Evolutionary conservation across 768 basidiomycete genomes (phyloP).

Genomic region (Tubosaeta sp.): DNA sequence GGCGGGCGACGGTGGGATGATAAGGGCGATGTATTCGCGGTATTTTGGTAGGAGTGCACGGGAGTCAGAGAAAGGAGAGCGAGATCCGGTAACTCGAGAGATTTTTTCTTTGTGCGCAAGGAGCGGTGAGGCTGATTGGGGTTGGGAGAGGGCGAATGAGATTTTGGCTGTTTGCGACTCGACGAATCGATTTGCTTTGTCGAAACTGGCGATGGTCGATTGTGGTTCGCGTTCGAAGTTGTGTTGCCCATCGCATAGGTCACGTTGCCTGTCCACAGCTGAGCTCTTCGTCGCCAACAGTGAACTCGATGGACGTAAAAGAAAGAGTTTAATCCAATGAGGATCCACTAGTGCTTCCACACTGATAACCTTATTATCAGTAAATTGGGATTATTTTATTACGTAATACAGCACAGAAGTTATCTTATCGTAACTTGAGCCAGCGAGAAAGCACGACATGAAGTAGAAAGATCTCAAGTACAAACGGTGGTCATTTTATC

Average conservation of each 20-base stretch:
- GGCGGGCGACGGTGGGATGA: slow-evolving; percentile 37
- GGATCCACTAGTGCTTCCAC: slow-evolving; percentile 17
- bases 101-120: slow-evolving; percentile 63
- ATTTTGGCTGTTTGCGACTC: slow-evolving; percentile 13
- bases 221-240: slow-evolving; percentile 28
- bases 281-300: slow-evolving; percentile 18
- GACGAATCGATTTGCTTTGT: slow-evolving; percentile 25
- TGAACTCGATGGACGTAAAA: slow-evolving; percentile 31
- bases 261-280: slow-evolving; percentile 12
- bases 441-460: no score
- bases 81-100: slow-evolving; percentile 74
- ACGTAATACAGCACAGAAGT: slow-evolving; percentile 7
- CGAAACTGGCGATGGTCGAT: slow-evolving; percentile 22
- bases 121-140: slow-evolving; percentile 51
- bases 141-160: slow-evolving; percentile 39
- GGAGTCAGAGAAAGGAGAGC: slow-evolving; percentile 47
- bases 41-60: slow-evolving; percentile 32
- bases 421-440: background rate
- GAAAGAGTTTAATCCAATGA: slow-evolving; percentile 25
- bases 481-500: no score
- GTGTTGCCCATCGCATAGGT: slow-evolving; percentile 32
- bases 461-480: no score
- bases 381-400: background rate
- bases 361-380: slow-evolving; percentile 20
- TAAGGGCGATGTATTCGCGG: slow-evolving; percentile 40